Base-by-base conservation (phyloP, 441 rosid species). In the Monsonia emarginata region DNA sequence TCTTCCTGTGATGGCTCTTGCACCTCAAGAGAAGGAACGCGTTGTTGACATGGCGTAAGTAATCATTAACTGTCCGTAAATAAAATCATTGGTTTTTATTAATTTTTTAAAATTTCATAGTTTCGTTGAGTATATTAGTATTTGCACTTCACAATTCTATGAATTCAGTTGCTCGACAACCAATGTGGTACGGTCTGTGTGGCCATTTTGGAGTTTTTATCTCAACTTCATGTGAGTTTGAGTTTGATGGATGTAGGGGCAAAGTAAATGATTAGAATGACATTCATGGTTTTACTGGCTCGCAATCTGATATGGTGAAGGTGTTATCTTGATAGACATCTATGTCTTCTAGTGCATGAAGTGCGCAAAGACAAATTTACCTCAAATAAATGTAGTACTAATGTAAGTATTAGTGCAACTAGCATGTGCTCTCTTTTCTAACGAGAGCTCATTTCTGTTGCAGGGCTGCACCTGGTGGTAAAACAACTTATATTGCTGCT, bases 391-490 rank as follows among this genome's bases (percentile, higher is more conserved):
- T 46, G 7, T 16, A n/a, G 21, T 46, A 46, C 21, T 46, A 2
- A 42, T 42, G 18, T n/a, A 13, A 46, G 22, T 46, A 46, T 16
- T n/a, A 46, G 18, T 38, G 32, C 50, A 34, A 34, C 34, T 57
- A 16, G 21, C 54, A n/a, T 13, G 7, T 16, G 16, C 16, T 10
- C 22, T 22, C 11, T 1, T 32, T 46, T 44, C 31, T 73, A 65
- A 64, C 42, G 25, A 65, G 16, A 18, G 50, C 68, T 69, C 73
- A 54, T 74, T 22, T 72, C 13, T 76, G 66, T 57, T 85, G 78
- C 86, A 94, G 97, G 75, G 98, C 98, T 64, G 96, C 98, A 21
- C 97, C 98, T 63, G 98, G 97, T 70, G 97, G 97, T 74, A 93
- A 93, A 83, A 93, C 98, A 61, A 90, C 97, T 25, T 93, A 93